A percentile compares a stretch with the other conserved stretches of the same genome.
phyloP scores from a whole-genome alignment of 2,329 filamentous ascomycete genomes.

The Didymella pomorum region DNA sequence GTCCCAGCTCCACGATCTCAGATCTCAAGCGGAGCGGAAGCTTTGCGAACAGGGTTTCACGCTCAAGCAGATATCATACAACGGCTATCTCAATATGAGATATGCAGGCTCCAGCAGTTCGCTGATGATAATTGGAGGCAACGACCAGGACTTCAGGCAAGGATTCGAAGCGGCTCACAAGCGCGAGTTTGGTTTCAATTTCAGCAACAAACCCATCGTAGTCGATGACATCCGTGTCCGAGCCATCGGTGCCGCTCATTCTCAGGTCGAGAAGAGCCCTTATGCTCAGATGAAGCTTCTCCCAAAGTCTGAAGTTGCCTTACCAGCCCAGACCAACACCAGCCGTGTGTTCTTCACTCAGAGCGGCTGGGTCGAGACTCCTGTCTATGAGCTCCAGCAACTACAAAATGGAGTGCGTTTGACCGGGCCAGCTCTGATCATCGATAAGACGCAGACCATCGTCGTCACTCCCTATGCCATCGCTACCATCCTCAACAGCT shows the following conservation, averaged over 20 bases:
- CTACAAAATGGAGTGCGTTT: conserved; percentile 73
- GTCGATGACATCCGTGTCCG: conserved; percentile 14
- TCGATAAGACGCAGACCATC: conserved; percentile 86
- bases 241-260: conserved; percentile 6
- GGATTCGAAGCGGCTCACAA: conserved; percentile 7
- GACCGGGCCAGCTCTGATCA: conserved; percentile 79
- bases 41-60: conserved; percentile 10
- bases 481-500: conserved; percentile 78
- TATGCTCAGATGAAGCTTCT: conserved; percentile 76
- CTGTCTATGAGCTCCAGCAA: conserved; percentile 78
- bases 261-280: conserved; percentile 4
- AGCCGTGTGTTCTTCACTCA: conserved; percentile 3
- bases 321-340: background rate
- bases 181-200: conserved; percentile 11
- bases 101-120: conserved; percentile 8
- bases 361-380: conserved; percentile 67
- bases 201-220: conserved; percentile 1
- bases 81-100: conserved; percentile 11
- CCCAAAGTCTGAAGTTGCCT: conserved; percentile 62
- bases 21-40: conserved; percentile 4
- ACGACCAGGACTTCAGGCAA: conserved; percentile 4
- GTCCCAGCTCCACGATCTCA: conserved; percentile 1
- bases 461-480: conserved; percentile 78
- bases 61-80: conserved; percentile 6
- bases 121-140: conserved; percentile 4